Conservation (phyloP, 306 rosid species). For the Arachis stenosperma region DNA sequence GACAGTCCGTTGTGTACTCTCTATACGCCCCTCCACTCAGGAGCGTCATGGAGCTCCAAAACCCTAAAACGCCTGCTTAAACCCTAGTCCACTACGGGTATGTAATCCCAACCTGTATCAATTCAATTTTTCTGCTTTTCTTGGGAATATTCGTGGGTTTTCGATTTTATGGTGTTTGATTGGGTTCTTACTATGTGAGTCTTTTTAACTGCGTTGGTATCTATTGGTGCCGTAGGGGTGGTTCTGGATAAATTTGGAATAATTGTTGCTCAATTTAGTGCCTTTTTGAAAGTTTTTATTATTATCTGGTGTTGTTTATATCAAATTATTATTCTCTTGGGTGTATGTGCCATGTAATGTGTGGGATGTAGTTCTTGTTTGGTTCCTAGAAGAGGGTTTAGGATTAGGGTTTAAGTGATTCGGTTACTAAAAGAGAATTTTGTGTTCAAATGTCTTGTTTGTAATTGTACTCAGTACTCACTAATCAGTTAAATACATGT, state of each 20-base stretch:
- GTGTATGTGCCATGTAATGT: not conserved
- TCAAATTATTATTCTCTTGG: not conserved
- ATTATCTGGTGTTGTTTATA: not conserved
- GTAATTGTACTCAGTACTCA: not conserved
- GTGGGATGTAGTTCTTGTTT: not conserved
- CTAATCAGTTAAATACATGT: not conserved
- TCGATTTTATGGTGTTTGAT: not conserved
- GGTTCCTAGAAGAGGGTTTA: not conserved
- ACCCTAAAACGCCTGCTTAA: not conserved
- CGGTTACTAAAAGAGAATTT: not conserved
- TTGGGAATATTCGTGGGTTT: not conserved
- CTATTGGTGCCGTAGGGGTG: not conserved
- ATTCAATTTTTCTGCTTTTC: not conserved
- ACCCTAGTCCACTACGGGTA: not conserved
- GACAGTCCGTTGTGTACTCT: slow-evolving; percentile 66
- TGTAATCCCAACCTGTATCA: not conserved
- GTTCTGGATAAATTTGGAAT: not conserved
- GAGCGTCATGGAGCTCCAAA: slow-evolving; percentile 66
- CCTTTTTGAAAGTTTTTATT: not conserved
- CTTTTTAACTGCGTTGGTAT: not conserved
- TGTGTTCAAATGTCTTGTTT: not conserved
- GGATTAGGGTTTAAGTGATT: not conserved
- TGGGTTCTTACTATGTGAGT: not conserved
- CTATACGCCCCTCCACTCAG: slow-evolving; percentile 64
- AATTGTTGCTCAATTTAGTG: not conserved